Evolutionary conservation across 2,329 filamentous ascomycete genomes (phyloP).

Genomic region (Amauroascus verrucosus): DNA sequence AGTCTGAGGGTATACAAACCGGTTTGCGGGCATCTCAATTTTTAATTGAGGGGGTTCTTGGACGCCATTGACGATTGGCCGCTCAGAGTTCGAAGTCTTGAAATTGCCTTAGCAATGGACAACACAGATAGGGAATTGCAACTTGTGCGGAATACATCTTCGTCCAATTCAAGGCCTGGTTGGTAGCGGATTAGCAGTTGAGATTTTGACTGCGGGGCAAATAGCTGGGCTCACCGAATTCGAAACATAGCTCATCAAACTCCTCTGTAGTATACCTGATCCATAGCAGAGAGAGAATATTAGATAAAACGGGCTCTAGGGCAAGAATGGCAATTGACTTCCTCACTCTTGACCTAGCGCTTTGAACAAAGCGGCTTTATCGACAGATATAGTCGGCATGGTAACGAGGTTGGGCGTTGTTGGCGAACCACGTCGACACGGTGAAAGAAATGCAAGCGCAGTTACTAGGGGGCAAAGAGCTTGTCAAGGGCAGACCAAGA

Average conservation of each 20-base stretch:
- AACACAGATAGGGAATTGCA: constrained; percentile 13
- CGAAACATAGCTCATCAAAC: constrained; percentile 96
- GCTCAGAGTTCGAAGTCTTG: constrained; percentile 61
- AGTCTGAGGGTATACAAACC: constrained; percentile 43
- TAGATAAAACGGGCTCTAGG: not conserved
- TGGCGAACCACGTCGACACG: not conserved
- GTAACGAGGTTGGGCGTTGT: constrained; percentile 27
- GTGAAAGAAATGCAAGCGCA: not conserved
- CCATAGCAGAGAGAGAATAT: constrained; percentile 32
- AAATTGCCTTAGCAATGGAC: constrained; percentile 18
- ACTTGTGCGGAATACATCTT: constrained; percentile 49
- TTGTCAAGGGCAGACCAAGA: not conserved
- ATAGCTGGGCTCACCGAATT: constrained; percentile 56
- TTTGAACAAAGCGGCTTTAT: constrained; percentile 93
- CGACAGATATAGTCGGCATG: constrained; percentile 94
- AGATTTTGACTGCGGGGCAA: constrained; percentile 15
- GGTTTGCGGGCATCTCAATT: constrained; percentile 95
- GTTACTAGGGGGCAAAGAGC: not conserved
- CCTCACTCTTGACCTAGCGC: constrained; percentile 77
- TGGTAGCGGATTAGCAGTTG: constrained; percentile 23
- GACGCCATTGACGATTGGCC: constrained; percentile 63
- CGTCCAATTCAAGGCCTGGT: constrained; percentile 78
- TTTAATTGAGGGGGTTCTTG: constrained; percentile 88
- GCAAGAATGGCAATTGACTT: constrained; percentile 17
- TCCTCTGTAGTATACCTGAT: constrained; percentile 76